These are phyloP conservation scores for Trichoderma lentiforme DNA, from an alignment of 2,329 filamentous ascomycete species.

Conservation along the genomic window DNA sequence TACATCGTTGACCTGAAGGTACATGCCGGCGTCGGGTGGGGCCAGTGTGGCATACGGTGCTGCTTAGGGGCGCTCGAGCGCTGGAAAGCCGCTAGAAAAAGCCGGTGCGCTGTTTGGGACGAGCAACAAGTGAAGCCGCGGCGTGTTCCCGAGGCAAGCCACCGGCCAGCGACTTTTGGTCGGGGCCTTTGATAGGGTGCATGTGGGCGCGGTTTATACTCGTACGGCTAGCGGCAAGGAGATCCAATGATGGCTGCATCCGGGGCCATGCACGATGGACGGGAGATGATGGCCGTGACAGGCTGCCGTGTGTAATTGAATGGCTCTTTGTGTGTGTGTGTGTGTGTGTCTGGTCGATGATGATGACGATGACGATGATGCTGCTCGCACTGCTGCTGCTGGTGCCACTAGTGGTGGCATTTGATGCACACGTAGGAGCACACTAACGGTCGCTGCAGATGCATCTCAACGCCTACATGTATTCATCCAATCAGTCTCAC, in stretches of 20 bases:
- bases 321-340: not conserved
- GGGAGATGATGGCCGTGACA: not conserved
- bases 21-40: conserved; percentile 11
- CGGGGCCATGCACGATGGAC: conserved; percentile 7
- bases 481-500: not conserved
- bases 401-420: not conserved
- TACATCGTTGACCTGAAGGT: not conserved
- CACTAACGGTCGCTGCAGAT: not conserved
- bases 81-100: conserved; percentile 5
- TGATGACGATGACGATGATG: not conserved
- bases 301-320: not conserved
- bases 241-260: not conserved
- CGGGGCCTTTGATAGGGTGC: not conserved
- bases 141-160: not conserved
- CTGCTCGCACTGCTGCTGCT: not conserved
- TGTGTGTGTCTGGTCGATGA: not conserved
- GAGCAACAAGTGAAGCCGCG: not conserved
- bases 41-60: conserved; percentile 18
- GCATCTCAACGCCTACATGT: not conserved
- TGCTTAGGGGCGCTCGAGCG: not conserved
- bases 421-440: not conserved
- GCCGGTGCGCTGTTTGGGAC: not conserved
- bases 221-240: not conserved
- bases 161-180: not conserved
- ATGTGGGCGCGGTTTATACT: not conserved